phyloP scores from a whole-genome alignment of 164 flowering plant species.

The Tetrastigma voinierianum region DNA sequence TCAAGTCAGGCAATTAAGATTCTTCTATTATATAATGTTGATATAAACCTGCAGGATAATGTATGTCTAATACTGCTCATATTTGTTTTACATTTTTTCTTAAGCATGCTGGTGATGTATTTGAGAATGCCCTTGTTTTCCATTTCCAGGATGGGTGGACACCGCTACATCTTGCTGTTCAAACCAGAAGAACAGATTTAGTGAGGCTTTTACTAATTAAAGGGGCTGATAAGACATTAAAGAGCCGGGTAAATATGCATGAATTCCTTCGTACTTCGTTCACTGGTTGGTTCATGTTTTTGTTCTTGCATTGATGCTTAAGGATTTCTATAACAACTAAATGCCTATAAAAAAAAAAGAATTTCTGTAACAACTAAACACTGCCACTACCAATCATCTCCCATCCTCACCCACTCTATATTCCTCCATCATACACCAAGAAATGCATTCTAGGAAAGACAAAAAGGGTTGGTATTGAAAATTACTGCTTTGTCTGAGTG shows the following conservation, averaged over 20 bases:
- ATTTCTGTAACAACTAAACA: not conserved
- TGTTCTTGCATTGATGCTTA: not conserved
- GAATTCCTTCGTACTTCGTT: not conserved
- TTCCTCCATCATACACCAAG: too few relatives aligned
- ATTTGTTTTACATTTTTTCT: not conserved
- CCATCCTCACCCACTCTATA: too few relatives aligned
- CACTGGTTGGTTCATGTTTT: not conserved
- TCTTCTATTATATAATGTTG: constrained; percentile 78
- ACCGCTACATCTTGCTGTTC: constrained; percentile 91
- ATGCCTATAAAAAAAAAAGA: too few relatives aligned
- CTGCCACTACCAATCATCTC: too few relatives aligned
- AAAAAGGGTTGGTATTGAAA: too few relatives aligned
- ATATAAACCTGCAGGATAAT: constrained; percentile 80
- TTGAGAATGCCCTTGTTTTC: not conserved
- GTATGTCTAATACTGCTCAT: constrained; percentile 33
- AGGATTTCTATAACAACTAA: not conserved
- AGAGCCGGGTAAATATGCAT: constrained; percentile 54
- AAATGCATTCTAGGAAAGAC: too few relatives aligned
- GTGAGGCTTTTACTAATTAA: constrained; percentile 83
- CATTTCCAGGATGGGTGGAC: constrained; percentile 90
- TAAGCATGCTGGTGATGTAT: not conserved
- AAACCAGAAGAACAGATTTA: constrained; percentile 75
- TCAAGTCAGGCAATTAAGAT: constrained; percentile 72
- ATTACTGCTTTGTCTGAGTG: too few relatives aligned
- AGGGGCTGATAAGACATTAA: constrained; percentile 79